These are phyloP conservation scores for Cryomyces minteri DNA, from an alignment of 495 filamentous ascomycete genomes.

Conservation along the genomic window DNA sequence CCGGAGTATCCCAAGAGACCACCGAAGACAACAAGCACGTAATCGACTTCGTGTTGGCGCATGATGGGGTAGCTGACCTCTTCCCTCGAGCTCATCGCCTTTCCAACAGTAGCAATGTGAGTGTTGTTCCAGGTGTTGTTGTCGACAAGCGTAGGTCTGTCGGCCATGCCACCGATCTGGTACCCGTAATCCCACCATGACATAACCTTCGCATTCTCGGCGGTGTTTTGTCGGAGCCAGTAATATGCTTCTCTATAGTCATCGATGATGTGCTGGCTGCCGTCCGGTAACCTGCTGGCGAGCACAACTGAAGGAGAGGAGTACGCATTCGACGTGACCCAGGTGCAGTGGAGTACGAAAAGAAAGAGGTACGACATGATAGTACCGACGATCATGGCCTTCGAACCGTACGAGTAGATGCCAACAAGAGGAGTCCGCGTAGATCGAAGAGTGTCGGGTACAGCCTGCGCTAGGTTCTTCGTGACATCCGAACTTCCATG, in stretches of 20 bases:
- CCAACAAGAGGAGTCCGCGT: constrained; percentile 59
- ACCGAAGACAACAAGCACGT: constrained; percentile 93
- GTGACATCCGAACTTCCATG: constrained; percentile 26
- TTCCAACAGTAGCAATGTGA: constrained; percentile 97
- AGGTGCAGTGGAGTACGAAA: constrained; percentile 96
- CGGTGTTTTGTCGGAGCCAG: constrained; percentile 96
- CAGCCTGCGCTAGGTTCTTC: constrained; percentile 17
- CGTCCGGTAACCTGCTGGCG: constrained; percentile 81
- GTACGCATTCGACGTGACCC: constrained; percentile 98
- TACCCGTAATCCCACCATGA: constrained; percentile 99
- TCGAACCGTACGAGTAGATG: constrained; percentile 66
- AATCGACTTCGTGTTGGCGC: constrained; percentile 95
- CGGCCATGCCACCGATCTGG: constrained; percentile 99
- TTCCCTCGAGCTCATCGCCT: constrained; percentile 95
- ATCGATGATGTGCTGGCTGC: constrained; percentile 95
- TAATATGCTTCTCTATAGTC: constrained; percentile 99
- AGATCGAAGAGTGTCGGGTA: constrained; percentile 39
- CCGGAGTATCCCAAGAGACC: constrained; percentile 96
- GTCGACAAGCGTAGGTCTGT: constrained; percentile 91
- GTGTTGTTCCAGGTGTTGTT: constrained; percentile 99
- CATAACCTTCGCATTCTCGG: constrained; percentile 94
- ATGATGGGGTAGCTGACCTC: constrained; percentile 98
- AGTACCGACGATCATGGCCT: constrained; percentile 48
- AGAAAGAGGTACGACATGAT: constrained; percentile 68
- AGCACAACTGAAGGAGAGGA: constrained; percentile 95